Evolutionary conservation across 257 asterid genomes (phyloP).

Genomic region (Nyctanthes arbortristis): DNA sequence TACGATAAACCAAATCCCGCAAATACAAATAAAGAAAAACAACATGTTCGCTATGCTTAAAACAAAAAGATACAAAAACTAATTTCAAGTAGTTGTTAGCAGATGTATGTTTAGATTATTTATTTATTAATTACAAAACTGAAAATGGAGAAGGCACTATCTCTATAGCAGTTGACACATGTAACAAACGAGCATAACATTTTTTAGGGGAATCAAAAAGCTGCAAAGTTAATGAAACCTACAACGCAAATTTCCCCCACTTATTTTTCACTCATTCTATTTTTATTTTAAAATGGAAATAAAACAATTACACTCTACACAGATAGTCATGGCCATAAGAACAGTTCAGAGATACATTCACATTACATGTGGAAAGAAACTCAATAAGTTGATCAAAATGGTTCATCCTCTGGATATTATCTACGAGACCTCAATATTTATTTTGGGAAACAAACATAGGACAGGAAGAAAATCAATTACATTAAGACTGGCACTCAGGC

Average conservation of each 20-base stretch:
- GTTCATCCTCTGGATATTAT: not conserved
- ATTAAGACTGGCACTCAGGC: not conserved
- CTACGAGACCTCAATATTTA: not conserved
- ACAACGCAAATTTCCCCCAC: not conserved
- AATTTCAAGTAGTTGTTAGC: not conserved
- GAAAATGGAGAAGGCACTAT: not conserved
- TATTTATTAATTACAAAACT: no score
- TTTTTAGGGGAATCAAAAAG: not conserved
- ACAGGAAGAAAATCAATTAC: not conserved
- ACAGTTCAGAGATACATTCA: not conserved
- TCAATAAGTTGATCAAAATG: not conserved
- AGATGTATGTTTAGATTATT: no score
- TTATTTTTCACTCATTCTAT: no score
- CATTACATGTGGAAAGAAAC: not conserved
- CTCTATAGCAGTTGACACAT: no score
- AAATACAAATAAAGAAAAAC: not conserved
- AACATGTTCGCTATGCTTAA: not conserved
- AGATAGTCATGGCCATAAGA: not conserved
- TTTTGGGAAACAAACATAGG: not conserved
- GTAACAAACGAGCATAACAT: not conserved
- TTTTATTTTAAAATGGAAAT: not conserved
- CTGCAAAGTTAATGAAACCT: not conserved
- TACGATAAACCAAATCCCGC: not conserved
- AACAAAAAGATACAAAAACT: not conserved
- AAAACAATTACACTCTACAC: not conserved